These are phyloP conservation scores for Trichaptum fuscoviolaceum DNA, from an alignment of 768 basidiomycete genomes.

Conservation along the genomic window DNA sequence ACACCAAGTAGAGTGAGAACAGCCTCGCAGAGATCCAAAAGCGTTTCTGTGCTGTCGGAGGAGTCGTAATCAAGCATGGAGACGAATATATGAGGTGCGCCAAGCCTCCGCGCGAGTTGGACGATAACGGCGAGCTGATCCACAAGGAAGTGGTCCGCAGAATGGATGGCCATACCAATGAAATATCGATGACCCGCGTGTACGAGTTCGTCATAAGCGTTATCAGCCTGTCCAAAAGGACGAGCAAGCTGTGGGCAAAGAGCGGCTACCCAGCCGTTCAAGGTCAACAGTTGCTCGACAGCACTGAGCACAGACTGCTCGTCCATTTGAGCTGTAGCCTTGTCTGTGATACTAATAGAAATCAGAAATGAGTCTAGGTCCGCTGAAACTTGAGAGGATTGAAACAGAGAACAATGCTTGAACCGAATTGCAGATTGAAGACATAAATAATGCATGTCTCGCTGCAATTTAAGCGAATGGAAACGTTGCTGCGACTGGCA, in stretches of 20 bases:
- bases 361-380: constrained; percentile 7
- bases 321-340: constrained; percentile 85
- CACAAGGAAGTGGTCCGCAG: constrained; percentile 97
- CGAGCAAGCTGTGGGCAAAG: constrained; percentile 88
- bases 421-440: neutral
- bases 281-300: constrained; percentile 89
- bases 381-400: neutral
- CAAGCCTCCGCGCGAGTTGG: constrained; percentile 88
- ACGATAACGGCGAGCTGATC: constrained; percentile 98
- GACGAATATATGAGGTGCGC: constrained; percentile 87
- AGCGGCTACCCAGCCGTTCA: constrained; percentile 98
- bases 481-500: no score
- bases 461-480: no score
- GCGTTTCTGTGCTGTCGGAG: constrained; percentile 89
- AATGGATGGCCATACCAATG: constrained; percentile 92
- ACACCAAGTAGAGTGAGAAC: constrained; percentile 91
- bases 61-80: constrained; percentile 98
- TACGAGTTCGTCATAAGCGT: constrained; percentile 86
- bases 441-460: neutral
- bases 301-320: constrained; percentile 84
- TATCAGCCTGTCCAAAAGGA: constrained; percentile 93
- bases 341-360: constrained; percentile 57
- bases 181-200: constrained; percentile 84
- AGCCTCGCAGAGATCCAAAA: constrained; percentile 92
- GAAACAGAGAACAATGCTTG: neutral